Evolutionary conservation across 106 monocot species (phyloP).

Genomic region (Dioscorea zingiberensis): DNA sequence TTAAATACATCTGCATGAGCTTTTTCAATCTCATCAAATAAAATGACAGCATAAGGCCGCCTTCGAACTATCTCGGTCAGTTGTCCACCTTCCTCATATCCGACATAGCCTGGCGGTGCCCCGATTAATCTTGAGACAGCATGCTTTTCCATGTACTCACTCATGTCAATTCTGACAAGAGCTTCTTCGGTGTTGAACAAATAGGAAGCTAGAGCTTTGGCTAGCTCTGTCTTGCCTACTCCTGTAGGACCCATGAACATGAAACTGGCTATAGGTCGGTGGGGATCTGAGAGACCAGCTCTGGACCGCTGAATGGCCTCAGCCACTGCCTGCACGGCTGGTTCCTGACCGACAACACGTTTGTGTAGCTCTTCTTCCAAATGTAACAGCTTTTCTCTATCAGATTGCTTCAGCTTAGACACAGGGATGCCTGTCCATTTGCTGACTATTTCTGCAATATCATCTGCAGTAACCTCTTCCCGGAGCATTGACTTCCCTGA

Average conservation of each 20-base stretch:
- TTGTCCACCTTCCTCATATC: slow-evolving; percentile 98
- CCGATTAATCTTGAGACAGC: slow-evolving; percentile 95
- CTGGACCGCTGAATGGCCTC: slow-evolving; percentile 96
- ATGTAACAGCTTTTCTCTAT: slow-evolving; percentile 85
- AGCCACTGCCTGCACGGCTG: slow-evolving; percentile 82
- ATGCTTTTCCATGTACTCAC: slow-evolving; percentile 99
- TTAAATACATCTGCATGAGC: slow-evolving; percentile 98
- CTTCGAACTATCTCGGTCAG: slow-evolving; percentile 81
- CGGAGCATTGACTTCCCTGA: slow-evolving; percentile 96
- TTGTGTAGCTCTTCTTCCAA: slow-evolving; percentile 94
- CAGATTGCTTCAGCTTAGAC: slow-evolving; percentile 94
- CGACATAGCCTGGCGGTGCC: slow-evolving; percentile 96
- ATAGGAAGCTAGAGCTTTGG: slow-evolving; percentile 88
- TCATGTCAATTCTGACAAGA: slow-evolving; percentile 98
- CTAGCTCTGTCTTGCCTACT: slow-evolving; percentile 95
- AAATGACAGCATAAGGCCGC: slow-evolving; percentile 82
- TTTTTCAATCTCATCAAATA: slow-evolving; percentile 99
- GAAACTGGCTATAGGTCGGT: slow-evolving; percentile 98
- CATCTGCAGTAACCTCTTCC: slow-evolving; percentile 86
- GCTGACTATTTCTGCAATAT: slow-evolving; percentile 96
- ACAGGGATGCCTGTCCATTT: slow-evolving; percentile 99
- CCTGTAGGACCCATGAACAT: slow-evolving; percentile 99
- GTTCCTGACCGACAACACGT: slow-evolving; percentile 93
- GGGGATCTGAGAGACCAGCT: slow-evolving; percentile 90
- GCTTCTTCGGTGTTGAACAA: slow-evolving; percentile 99